phyloP scores from a whole-genome alignment of 305 asterid species.

The Euphrasia arctica region DNA sequence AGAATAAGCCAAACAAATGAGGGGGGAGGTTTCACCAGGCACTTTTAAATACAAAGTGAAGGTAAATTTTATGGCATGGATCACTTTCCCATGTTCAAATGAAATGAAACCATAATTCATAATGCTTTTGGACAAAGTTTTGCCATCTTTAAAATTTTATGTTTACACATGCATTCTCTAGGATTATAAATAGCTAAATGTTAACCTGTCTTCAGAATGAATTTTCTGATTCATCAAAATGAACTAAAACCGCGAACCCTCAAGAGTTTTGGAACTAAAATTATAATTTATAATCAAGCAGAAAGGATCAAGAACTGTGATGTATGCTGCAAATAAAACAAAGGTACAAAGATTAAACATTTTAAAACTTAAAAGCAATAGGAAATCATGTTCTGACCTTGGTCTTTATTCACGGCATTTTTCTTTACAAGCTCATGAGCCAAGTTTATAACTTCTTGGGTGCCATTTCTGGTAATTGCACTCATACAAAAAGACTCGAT shows the following conservation, averaged over 20 bases:
- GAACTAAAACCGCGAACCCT: too few species aligned
- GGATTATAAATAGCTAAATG: constrained; percentile 4
- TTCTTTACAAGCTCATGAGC: constrained; percentile 65
- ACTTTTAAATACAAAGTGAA: neutral
- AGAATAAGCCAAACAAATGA: constrained; percentile 14
- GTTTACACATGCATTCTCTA: neutral
- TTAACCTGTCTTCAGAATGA: neutral
- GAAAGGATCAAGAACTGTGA: neutral
- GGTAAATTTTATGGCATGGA: neutral
- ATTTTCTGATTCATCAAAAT: too few species aligned
- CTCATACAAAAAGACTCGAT: constrained; percentile 84
- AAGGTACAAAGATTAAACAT: neutral
- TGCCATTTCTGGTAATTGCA: constrained; percentile 74
- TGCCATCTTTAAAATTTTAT: neutral
- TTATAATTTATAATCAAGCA: neutral
- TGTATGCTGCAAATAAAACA: neutral
- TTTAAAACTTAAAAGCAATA: neutral
- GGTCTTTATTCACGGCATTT: constrained; percentile 41
- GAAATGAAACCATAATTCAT: constrained; percentile 12
- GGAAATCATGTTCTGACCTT: constrained; percentile 30
- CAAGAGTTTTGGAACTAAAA: neutral
- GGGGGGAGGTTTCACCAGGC: neutral
- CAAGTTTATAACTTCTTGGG: constrained; percentile 65
- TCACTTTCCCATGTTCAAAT: neutral
- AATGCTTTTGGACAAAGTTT: neutral